Conservation (phyloP, 768 basidiomycete genomes). For the Hericium erinaceus region DNA sequence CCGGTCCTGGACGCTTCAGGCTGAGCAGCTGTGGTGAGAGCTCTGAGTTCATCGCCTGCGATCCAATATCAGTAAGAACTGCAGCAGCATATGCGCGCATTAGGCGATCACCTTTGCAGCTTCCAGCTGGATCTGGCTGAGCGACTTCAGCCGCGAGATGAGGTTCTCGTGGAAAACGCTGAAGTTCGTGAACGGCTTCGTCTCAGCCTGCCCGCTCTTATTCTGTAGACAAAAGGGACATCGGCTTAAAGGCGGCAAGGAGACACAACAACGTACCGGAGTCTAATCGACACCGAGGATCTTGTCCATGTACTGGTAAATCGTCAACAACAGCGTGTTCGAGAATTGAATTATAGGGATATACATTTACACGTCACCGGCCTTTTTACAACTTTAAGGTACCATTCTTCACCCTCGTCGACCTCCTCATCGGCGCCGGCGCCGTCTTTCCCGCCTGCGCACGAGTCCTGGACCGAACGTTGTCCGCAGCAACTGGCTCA, state of each 20-base stretch:
- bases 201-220: slow-evolving; percentile 67
- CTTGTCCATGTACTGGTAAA: slow-evolving; percentile 93
- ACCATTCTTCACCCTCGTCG: neutral
- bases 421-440: no score
- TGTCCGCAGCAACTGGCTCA: no score
- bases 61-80: neutral
- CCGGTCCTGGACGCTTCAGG: slow-evolving; percentile 48
- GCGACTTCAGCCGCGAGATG: slow-evolving; percentile 73
- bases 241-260: no score
- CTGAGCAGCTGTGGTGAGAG: slow-evolving; percentile 59
- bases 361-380: no score
- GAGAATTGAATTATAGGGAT: slow-evolving; percentile 6
- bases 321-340: slow-evolving; percentile 87
- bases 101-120: slow-evolving; percentile 76
- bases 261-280: slow-evolving; percentile 39
- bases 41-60: slow-evolving; percentile 64
- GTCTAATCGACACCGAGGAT: slow-evolving; percentile 86
- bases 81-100: neutral
- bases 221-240: slow-evolving; percentile 37
- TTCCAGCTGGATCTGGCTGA: slow-evolving; percentile 82
- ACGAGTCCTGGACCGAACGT: no score
- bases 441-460: no score
- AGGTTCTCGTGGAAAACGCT: slow-evolving; percentile 91
- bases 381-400: no score
- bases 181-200: slow-evolving; percentile 92